Conservation (phyloP, 108 stramenopile genomes). For the Nitzschia putrida region DNA sequence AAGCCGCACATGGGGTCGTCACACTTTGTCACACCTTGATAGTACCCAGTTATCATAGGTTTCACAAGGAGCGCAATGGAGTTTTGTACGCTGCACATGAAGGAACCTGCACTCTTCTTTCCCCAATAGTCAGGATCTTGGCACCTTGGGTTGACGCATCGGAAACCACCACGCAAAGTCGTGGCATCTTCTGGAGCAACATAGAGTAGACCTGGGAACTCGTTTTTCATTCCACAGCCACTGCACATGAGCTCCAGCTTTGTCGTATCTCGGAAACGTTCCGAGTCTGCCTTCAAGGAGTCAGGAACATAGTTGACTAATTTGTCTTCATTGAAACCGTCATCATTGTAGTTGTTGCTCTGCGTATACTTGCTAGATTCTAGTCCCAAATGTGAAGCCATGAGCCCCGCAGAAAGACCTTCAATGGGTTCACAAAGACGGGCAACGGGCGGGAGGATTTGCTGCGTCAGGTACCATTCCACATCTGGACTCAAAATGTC, state of each 20-base stretch:
- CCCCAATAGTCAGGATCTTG: slow-evolving; percentile 68
- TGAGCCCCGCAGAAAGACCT: slow-evolving; percentile 74
- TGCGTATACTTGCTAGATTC: slow-evolving; percentile 63
- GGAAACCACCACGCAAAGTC: slow-evolving; percentile 37
- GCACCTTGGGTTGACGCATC: slow-evolving; percentile 62
- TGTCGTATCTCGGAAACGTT: slow-evolving; percentile 80
- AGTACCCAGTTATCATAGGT: slow-evolving; percentile 56
- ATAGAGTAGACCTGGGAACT: slow-evolving; percentile 73
- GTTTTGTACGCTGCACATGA: slow-evolving; percentile 62
- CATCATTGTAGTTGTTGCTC: slow-evolving; percentile 24
- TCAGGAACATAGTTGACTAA: slow-evolving; percentile 80
- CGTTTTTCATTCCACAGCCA: slow-evolving; percentile 52
- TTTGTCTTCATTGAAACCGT: slow-evolving; percentile 68
- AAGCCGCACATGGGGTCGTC: slow-evolving; percentile 83
- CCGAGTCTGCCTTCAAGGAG: slow-evolving; percentile 67
- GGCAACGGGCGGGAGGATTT: slow-evolving; percentile 95
- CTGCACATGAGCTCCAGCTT: slow-evolving; percentile 72
- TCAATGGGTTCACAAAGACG: slow-evolving; percentile 99
- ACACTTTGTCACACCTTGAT: slow-evolving; percentile 67
- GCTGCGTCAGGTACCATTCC: slow-evolving; percentile 97
- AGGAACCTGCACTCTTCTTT: slow-evolving; percentile 45
- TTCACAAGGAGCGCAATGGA: slow-evolving; percentile 44
- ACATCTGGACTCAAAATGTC: slow-evolving; percentile 85
- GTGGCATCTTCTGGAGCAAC: slow-evolving; percentile 31
- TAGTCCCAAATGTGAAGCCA: slow-evolving; percentile 79